Conservation (phyloP, 2,329 filamentous ascomycete species). For the Sporothrix brasiliensis region DNA sequence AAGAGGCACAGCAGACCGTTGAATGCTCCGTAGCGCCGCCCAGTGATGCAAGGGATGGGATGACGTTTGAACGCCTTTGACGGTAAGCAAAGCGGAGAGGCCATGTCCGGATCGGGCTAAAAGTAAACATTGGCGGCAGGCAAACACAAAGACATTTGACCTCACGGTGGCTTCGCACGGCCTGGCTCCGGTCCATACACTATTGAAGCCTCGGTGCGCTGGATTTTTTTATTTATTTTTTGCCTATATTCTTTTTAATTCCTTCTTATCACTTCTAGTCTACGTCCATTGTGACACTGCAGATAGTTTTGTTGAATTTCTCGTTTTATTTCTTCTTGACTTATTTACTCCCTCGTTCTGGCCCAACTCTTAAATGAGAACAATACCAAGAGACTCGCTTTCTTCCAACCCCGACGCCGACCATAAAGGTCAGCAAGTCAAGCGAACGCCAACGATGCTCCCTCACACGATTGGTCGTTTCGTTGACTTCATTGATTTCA, state of each 20-base stretch:
- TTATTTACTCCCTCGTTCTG: too few species aligned
- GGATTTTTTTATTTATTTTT: too few species aligned
- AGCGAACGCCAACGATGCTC: not conserved
- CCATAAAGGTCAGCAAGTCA: not conserved
- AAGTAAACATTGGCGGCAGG: not conserved
- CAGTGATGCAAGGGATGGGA: slow-evolving; percentile 14
- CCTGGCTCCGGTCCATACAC: not conserved
- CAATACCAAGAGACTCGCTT: too few species aligned
- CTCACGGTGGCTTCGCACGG: not conserved
- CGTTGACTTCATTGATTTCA: not conserved
- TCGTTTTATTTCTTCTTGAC: too few species aligned
- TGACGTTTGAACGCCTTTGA: not conserved
- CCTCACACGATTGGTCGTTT: too few species aligned
- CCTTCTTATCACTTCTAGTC: too few species aligned
- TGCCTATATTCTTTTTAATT: too few species aligned
- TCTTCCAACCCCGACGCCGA: too few species aligned
- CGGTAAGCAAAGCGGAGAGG: not conserved
- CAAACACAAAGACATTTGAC: not conserved
- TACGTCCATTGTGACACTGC: too few species aligned
- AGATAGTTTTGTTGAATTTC: too few species aligned
- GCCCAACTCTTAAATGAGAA: too few species aligned
- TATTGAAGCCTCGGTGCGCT: not conserved
- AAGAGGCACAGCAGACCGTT: not conserved
- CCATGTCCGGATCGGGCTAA: slow-evolving; percentile 9
- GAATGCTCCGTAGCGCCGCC: not conserved